A percentile compares a stretch with the other conserved stretches of the same genome.
Evolutionary conservation across 2,329 filamentous ascomycete genomes (phyloP).

Genomic region (Fusarium poae): DNA sequence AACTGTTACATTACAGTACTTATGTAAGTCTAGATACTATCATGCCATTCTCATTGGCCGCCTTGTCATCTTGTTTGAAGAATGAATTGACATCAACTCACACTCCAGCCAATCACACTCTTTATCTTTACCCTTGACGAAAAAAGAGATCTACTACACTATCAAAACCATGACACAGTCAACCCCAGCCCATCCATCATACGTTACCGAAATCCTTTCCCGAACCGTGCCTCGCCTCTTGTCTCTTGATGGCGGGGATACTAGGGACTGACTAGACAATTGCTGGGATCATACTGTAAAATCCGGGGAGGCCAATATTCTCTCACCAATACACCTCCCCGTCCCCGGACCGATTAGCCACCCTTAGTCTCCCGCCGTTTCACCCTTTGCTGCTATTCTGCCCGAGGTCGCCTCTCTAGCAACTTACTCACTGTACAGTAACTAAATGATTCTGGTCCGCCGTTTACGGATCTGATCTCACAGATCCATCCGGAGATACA

Average conservation of each 20-base stretch:
- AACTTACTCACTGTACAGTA: neutral
- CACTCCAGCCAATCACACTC: constrained; percentile 37
- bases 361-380: constrained; percentile 28
- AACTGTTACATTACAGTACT: constrained; percentile 2
- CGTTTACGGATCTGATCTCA: constrained; percentile 21
- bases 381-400: constrained; percentile 27
- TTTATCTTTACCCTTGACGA: constrained; percentile 17
- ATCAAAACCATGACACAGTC: constrained; percentile 31
- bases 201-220: constrained; percentile 34
- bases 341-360: constrained; percentile 40
- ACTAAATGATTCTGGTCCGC: neutral
- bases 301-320: constrained; percentile 35
- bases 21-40: constrained; percentile 39
- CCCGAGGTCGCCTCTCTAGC: constrained; percentile 10
- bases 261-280: constrained; percentile 8
- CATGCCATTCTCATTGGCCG: constrained; percentile 45
- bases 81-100: constrained; percentile 50
- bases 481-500: constrained; percentile 32
- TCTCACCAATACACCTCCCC: constrained; percentile 20
- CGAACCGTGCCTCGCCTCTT: neutral
- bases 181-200: constrained; percentile 28
- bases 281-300: constrained; percentile 27
- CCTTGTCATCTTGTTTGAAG: constrained; percentile 49
- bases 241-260: constrained; percentile 7
- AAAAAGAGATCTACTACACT: constrained; percentile 27